These are phyloP conservation scores for Ophiostoma pallidulum DNA, from an alignment of 2,329 filamentous ascomycete genomes.

Conservation along the genomic window DNA sequence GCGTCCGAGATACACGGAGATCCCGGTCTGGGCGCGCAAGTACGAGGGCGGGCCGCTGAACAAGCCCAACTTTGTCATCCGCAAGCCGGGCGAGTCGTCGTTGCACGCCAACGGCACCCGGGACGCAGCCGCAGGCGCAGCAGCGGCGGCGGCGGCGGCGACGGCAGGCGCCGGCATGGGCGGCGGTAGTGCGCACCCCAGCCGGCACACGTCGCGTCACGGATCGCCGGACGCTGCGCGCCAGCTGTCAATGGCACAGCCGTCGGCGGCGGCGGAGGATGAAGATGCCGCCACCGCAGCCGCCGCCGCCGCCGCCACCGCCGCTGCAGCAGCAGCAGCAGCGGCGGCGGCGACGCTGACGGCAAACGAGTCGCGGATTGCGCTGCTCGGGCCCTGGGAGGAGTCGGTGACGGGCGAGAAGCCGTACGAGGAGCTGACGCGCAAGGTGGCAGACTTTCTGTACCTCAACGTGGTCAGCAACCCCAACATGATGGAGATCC, in stretches of 20 bases:
- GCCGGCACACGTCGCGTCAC: constrained; percentile 40
- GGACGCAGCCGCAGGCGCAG: background rate
- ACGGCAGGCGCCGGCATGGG: background rate
- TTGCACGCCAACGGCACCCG: constrained; percentile 31
- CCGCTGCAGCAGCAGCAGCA: constrained; percentile 16
- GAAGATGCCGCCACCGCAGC: constrained; percentile 17
- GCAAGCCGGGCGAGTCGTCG: constrained; percentile 28
- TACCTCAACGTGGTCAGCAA: constrained; percentile 61
- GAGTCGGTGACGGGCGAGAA: constrained; percentile 58
- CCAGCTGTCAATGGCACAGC: constrained; percentile 19
- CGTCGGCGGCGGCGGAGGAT: constrained; percentile 14
- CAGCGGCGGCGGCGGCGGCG: too few species aligned
- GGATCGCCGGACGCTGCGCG: constrained; percentile 23
- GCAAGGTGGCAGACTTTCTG: constrained; percentile 70
- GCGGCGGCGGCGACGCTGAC: constrained; percentile 19
- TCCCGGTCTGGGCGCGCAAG: constrained; percentile 42
- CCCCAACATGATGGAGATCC: constrained; percentile 54
- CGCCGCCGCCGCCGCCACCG: constrained; percentile 17
- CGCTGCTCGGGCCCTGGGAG: constrained; percentile 50
- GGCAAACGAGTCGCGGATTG: constrained; percentile 13
- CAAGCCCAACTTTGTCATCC: constrained; percentile 37
- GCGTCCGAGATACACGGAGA: constrained; percentile 27
- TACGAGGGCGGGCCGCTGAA: constrained; percentile 29
- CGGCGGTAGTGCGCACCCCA: constrained; percentile 26
- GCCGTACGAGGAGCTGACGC: constrained; percentile 66